Evolutionary conservation across 2,329 filamentous ascomycete genomes (phyloP), one percentile per base, ranked within the genome.

Genomic region (Aspergillus pseudoterreus): DNA sequence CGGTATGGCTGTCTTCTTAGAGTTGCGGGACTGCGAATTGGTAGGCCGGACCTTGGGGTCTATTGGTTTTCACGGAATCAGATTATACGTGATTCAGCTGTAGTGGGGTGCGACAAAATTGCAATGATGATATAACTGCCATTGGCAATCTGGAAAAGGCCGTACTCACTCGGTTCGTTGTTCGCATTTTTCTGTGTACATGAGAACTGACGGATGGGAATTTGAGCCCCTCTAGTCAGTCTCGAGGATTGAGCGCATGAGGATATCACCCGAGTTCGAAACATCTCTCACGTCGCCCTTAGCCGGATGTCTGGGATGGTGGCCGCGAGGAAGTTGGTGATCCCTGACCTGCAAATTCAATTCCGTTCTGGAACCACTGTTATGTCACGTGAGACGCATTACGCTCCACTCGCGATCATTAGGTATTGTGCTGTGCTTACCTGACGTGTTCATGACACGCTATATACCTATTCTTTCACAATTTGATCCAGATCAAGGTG

Each of bases 171-270:
- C 44, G 55, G 41, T 32, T 53, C 53, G 48, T 62, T 57, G 17
- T 43, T 47, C 41, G 58, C 57, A 27, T 52, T 51, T 30, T 47
- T 48, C 41, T 45, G 53, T 30, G 58, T 54, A 42, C 50, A 46
- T 39, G 68, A 69, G 43, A 70, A 65, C n/a, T 59, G 57, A 11
- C 67, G 66, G 42, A 58, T 24, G 4, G 61, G 49, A 15, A 47
- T 33, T 11, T 50, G 41, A 14, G 57, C 38, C 38, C 56, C 51
- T 12, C 56, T 60, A 17, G 48, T 38, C 44, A 58, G 6, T 35
- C 56, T 58, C 5, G 59, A 51, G 46, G 22, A 42, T 32, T 49
- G 22, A 19, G 39, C 32, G 30, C 42, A 50, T 44, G 53, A 30
- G 35, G 52, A 14, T 43, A 46, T 43, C 9, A 38, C 41, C 44